Percentiles rank a stretch among this genome's conserved stretches.
Evolutionary conservation across 306 rosid species (phyloP).

Genomic region (Acacia acuminata): DNA sequence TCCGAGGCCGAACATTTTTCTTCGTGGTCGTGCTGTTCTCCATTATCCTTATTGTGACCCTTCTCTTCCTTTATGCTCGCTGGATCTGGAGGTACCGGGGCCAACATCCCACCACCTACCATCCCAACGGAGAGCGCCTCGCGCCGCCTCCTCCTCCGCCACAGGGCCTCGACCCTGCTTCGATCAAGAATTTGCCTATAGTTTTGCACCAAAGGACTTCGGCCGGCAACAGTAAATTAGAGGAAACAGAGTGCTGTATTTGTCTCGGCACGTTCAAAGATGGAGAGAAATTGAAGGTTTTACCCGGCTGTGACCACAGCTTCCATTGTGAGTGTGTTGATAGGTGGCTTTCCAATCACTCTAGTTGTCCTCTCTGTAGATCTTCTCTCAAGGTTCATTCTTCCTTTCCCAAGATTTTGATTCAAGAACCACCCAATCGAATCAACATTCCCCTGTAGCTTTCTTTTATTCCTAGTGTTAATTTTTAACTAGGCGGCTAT

Average conservation of each 20-base stretch:
- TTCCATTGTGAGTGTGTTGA: slow-evolving; percentile 87
- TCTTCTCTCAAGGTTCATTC: slow-evolving; percentile 53
- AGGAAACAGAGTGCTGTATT: slow-evolving; percentile 68
- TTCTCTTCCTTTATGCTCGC: slow-evolving; percentile 73
- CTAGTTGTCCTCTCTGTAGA: slow-evolving; percentile 89
- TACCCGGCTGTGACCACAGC: slow-evolving; percentile 68
- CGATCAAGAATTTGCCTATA: slow-evolving; percentile 57
- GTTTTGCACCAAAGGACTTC: slow-evolving; percentile 42
- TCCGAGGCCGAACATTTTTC: slow-evolving; percentile 73
- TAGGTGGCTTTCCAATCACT: slow-evolving; percentile 62
- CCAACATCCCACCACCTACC: slow-evolving; percentile 1
- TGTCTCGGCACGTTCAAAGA: slow-evolving; percentile 69
- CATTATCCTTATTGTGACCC: slow-evolving; percentile 49
- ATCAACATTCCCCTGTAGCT: slow-evolving; percentile 27
- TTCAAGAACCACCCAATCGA: slow-evolving; percentile 52
- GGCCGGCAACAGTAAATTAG: slow-evolving; percentile 31
- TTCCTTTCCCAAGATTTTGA: slow-evolving; percentile 44
- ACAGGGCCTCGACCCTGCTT: slow-evolving; percentile 52
- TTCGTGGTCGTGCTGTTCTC: slow-evolving; percentile 60
- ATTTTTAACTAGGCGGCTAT: not conserved
- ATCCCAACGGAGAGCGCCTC: slow-evolving; percentile 9
- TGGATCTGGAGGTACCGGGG: slow-evolving; percentile 69
- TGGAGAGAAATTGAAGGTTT: slow-evolving; percentile 78
- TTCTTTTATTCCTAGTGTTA: not conserved
- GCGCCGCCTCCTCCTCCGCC: slow-evolving; percentile 33